phyloP scores from a whole-genome alignment of 352 stramenopile genomes.

The Phytopythium ostracodes region DNA sequence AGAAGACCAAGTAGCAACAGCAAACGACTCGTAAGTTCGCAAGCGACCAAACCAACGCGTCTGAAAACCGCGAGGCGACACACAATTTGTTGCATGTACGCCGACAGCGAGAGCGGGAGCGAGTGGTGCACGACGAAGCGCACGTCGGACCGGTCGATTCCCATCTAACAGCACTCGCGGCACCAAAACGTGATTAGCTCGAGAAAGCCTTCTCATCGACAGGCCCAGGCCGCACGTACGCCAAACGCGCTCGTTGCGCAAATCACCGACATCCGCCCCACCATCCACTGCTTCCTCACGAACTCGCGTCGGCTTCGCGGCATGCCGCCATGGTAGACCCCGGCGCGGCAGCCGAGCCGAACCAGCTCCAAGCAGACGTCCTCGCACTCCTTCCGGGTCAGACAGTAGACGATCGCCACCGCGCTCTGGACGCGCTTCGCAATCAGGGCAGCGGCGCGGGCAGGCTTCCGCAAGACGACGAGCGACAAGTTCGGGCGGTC shows the following conservation, averaged over 20 bases:
- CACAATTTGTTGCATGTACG: constrained; percentile 81
- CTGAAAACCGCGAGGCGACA: constrained; percentile 4
- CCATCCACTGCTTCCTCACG: constrained; percentile 79
- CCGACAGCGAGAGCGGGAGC: constrained; percentile 53
- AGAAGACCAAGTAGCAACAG: not conserved
- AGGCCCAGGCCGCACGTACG: constrained; percentile 18
- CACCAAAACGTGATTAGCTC: not conserved
- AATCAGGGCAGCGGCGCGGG: constrained; percentile 23
- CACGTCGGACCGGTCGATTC: constrained; percentile 72
- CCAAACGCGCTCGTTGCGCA: constrained; percentile 79
- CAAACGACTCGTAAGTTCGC: not conserved
- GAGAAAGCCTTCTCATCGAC: not conserved
- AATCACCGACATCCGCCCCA: constrained; percentile 62
- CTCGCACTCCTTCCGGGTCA: constrained; percentile 70
- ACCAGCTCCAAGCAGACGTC: constrained; percentile 50
- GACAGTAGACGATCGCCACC: constrained; percentile 68
- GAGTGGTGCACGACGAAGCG: constrained; percentile 75
- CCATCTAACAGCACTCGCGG: constrained; percentile 46
- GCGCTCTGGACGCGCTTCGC: constrained; percentile 20
- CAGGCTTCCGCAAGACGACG: constrained; percentile 49
- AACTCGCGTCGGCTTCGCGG: constrained; percentile 53
- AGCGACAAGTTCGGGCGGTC: constrained; percentile 64
- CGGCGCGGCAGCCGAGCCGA: constrained; percentile 40
- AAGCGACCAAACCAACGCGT: not conserved
- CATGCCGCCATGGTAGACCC: constrained; percentile 71